Conservation (phyloP, 305 asterid species). For the Fraxinus angustifolia region DNA sequence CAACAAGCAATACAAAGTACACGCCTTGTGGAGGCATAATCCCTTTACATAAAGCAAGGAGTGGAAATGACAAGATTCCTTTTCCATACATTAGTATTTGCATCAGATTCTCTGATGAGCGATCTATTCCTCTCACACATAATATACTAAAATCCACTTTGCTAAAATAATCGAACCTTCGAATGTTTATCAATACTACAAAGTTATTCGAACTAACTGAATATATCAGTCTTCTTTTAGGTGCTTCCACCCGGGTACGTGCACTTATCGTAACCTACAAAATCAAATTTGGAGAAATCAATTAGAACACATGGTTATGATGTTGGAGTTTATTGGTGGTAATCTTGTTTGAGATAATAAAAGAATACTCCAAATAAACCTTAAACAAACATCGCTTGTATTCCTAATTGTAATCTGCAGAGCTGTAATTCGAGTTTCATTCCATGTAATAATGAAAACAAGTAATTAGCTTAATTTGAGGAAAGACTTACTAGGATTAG, state of each 20-base stretch:
- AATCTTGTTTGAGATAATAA: neutral
- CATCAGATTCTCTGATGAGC: neutral
- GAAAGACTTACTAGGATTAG: conserved; percentile 48
- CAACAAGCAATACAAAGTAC: conserved; percentile 6
- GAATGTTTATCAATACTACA: neutral
- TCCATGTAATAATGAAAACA: neutral
- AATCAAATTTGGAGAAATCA: neutral
- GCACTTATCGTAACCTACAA: conserved; percentile 39
- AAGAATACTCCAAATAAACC: neutral
- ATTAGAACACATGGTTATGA: neutral
- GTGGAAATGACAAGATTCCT: conserved; percentile 18
- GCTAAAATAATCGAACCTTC: conserved; percentile 10
- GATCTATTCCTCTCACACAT: neutral
- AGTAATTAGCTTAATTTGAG: neutral
- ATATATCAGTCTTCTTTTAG: conserved; percentile 21
- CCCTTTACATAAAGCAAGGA: conserved; percentile 5
- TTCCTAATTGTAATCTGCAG: neutral
- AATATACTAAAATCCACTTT: conserved; percentile 25
- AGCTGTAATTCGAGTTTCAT: neutral
- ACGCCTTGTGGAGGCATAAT: neutral
- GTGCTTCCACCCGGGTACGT: conserved; percentile 32
- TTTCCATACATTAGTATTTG: conserved; percentile 3
- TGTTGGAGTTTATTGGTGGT: neutral
- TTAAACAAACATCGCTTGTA: neutral
- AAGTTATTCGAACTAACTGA: neutral